Conservation (phyloP, 768 basidiomycete genomes). For the Exidia glandulosa region DNA sequence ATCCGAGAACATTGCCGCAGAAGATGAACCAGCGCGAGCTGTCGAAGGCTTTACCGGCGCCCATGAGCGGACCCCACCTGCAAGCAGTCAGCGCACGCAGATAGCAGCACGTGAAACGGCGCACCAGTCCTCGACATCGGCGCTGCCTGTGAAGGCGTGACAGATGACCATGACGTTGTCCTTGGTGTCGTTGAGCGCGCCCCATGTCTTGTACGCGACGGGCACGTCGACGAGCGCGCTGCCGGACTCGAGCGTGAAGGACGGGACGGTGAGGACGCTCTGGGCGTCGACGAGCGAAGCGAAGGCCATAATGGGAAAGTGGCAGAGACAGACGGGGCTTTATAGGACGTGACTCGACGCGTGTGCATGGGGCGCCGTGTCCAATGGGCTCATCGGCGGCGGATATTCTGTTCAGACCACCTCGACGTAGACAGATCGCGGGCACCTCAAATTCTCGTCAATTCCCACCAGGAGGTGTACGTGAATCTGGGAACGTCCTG, state of each 20-base stretch:
- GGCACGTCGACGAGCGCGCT: neutral
- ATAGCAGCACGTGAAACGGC: slow-evolving; percentile 17
- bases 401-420: too few species aligned
- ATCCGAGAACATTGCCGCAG: slow-evolving; percentile 87
- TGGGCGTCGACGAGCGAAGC: neutral
- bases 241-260: neutral
- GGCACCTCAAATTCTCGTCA: too few species aligned
- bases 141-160: slow-evolving; percentile 94
- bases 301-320: too few species aligned
- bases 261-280: neutral
- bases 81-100: neutral
- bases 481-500: too few species aligned
- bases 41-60: slow-evolving; percentile 87
- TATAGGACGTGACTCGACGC: too few species aligned
- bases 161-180: slow-evolving; percentile 98
- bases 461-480: too few species aligned
- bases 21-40: slow-evolving; percentile 81
- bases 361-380: too few species aligned
- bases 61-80: slow-evolving; percentile 98
- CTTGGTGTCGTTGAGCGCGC: slow-evolving; percentile 55
- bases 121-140: slow-evolving; percentile 96
- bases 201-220: slow-evolving; percentile 26
- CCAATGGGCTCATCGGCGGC: too few species aligned
- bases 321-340: too few species aligned
- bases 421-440: too few species aligned